A percentile compares a stretch with the other conserved stretches of the same genome.
Conservation (phyloP, 805 yeast genomes). For the Metschnikowia gruessii region DNA sequence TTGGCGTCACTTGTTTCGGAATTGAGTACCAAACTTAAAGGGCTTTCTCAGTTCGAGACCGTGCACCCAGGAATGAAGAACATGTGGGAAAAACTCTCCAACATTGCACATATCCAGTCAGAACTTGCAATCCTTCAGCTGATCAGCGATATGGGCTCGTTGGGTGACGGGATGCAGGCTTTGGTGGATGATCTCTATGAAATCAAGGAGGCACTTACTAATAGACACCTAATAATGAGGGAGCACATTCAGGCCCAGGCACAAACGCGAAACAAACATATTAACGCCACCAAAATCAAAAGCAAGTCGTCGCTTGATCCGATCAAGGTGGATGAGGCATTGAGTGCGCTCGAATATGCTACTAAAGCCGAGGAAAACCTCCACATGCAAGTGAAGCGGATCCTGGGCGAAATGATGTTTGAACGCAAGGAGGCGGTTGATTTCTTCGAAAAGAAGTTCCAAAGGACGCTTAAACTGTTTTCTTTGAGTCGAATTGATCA, state of each 20-base stretch:
- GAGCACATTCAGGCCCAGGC: constrained; percentile 80
- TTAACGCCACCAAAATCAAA: constrained; percentile 67
- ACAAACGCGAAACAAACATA: constrained; percentile 65
- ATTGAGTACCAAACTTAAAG: constrained; percentile 39
- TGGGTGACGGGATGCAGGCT: constrained; percentile 71
- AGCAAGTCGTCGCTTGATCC: constrained; percentile 77
- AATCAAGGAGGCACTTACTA: constrained; percentile 89
- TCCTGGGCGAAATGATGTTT: constrained; percentile 79
- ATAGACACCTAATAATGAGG: constrained; percentile 88
- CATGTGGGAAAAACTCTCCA: constrained; percentile 77
- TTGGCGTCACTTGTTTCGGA: constrained; percentile 48
- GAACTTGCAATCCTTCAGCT: constrained; percentile 74
- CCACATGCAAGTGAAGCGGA: constrained; percentile 72
- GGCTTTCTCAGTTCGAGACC: constrained; percentile 41
- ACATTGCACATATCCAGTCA: constrained; percentile 64
- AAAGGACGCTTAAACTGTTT: constrained; percentile 52
- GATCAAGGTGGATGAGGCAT: constrained; percentile 84
- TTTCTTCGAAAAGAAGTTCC: constrained; percentile 56
- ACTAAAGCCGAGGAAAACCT: constrained; percentile 72
- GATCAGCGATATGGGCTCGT: constrained; percentile 64
- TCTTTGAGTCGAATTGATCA: constrained; percentile 75
- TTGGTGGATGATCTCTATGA: constrained; percentile 75
- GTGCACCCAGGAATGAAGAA: constrained; percentile 67
- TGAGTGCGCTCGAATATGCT: constrained; percentile 74
- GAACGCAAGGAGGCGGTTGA: constrained; percentile 63